Conservation (phyloP, 306 rosid species). For the Cucumis melo region DNA sequence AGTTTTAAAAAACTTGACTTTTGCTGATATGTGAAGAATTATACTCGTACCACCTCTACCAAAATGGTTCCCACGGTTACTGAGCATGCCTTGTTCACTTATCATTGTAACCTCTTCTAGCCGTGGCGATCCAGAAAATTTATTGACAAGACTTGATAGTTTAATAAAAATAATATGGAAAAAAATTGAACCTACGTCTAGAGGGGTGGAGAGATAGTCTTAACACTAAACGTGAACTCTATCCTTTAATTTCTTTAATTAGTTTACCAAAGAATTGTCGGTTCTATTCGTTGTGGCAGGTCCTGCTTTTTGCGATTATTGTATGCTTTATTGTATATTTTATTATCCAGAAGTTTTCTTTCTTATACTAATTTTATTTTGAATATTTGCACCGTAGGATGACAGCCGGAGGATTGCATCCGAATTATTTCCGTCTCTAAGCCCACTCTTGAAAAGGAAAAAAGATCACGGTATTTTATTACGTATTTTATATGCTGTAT, state of each 20-base stretch:
- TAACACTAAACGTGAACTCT: not conserved
- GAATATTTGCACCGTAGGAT: constrained; percentile 38
- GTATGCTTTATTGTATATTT: not conserved
- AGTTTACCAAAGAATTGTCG: not conserved
- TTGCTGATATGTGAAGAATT: not conserved
- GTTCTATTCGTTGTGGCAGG: no score
- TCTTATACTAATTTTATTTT: not conserved
- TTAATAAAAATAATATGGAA: no score
- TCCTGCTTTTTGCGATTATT: not conserved
- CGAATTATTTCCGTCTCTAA: constrained; percentile 57
- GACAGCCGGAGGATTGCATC: constrained; percentile 81
- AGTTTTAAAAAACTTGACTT: not conserved
- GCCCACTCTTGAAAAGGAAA: constrained; percentile 49
- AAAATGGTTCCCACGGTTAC: not conserved
- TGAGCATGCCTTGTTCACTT: not conserved
- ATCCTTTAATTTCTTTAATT: not conserved
- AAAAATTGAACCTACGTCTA: no score
- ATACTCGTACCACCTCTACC: not conserved
- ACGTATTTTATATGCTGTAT: not conserved
- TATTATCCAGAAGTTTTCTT: not conserved
- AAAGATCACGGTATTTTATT: constrained; percentile 67
- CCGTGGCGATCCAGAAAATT: no score
- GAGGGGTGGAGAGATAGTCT: no score
- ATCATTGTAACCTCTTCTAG: not conserved
- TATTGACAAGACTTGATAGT: no score